Conservation (phyloP, 2,329 filamentous ascomycete species). For the Fusarium virguliforme region DNA sequence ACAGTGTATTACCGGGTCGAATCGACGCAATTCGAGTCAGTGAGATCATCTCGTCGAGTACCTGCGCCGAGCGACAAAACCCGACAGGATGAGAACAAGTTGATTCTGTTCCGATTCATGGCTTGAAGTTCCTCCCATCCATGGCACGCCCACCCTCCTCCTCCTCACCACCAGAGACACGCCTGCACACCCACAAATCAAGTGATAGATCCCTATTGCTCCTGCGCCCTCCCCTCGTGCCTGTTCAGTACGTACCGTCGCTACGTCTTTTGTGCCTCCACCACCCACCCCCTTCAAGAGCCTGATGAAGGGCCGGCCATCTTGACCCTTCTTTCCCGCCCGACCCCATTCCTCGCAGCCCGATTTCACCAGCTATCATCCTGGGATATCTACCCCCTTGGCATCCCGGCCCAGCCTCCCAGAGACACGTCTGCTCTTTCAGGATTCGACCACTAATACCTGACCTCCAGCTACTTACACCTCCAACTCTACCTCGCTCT, state of each 20-base stretch:
- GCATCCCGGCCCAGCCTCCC: constrained; percentile 16
- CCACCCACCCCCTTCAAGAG: constrained; percentile 29
- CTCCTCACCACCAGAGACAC: constrained; percentile 25
- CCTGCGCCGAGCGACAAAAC: constrained; percentile 11
- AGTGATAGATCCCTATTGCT: constrained; percentile 36
- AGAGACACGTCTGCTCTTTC: constrained; percentile 7
- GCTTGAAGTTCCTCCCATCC: not conserved
- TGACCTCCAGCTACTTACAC: constrained; percentile 24
- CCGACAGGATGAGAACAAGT: not conserved
- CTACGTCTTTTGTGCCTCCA: constrained; percentile 33
- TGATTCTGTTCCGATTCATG: not conserved
- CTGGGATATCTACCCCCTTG: constrained; percentile 24
- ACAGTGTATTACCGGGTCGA: not conserved
- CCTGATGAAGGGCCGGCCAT: constrained; percentile 20
- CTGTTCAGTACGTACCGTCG: constrained; percentile 12
- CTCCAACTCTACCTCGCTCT: not conserved
- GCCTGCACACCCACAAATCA: constrained; percentile 40
- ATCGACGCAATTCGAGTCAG: constrained; percentile 6
- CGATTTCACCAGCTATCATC: constrained; percentile 1
- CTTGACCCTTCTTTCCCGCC: constrained; percentile 33
- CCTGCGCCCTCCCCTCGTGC: constrained; percentile 36
- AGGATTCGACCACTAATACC: constrained; percentile 20
- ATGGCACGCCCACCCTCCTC: constrained; percentile 28
- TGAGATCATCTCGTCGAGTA: constrained; percentile 36
- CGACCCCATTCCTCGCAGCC: constrained; percentile 24